Percentiles rank a stretch among this genome's conserved stretches.
Conservation (phyloP, 768 basidiomycete genomes). For the Termitomyces eurrhizus region DNA sequence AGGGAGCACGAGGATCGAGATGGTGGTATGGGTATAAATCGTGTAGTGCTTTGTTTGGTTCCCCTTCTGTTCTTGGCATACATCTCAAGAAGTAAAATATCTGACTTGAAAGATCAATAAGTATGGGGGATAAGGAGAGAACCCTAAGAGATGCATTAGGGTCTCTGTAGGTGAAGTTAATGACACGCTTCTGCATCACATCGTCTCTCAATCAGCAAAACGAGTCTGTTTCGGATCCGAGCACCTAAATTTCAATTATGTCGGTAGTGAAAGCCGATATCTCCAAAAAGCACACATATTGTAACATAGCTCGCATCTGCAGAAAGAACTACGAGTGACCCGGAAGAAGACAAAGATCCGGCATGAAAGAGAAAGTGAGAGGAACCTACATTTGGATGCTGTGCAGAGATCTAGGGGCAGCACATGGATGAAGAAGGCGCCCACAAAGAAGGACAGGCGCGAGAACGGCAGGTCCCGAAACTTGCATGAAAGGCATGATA, state of each 20-base stretch:
- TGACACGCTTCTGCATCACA: background rate
- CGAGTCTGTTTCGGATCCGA: conserved; percentile 7
- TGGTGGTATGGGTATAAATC: conserved; percentile 27
- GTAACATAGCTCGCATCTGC: background rate
- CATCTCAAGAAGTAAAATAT: background rate
- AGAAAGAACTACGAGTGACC: background rate
- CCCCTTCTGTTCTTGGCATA: conserved; percentile 3
- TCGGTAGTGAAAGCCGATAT: conserved; percentile 10
- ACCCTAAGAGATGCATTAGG: background rate
- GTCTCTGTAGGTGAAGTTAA: background rate
- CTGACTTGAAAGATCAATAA: background rate
- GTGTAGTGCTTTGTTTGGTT: conserved; percentile 19
- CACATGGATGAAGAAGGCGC: background rate
- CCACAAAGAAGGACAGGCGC: background rate
- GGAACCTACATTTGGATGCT: background rate
- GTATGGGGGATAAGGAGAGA: background rate
- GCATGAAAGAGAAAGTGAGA: background rate
- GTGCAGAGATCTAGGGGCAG: too few species aligned
- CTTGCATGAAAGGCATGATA: too few species aligned
- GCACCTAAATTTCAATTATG: conserved; percentile 8
- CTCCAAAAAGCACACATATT: conserved; percentile 3
- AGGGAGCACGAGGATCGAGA: too few species aligned
- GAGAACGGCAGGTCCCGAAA: background rate
- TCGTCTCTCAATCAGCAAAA: conserved; percentile 2
- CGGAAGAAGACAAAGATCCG: background rate